phyloP scores from a whole-genome alignment of 140 eudicot species.

The Anethum foeniculum region DNA sequence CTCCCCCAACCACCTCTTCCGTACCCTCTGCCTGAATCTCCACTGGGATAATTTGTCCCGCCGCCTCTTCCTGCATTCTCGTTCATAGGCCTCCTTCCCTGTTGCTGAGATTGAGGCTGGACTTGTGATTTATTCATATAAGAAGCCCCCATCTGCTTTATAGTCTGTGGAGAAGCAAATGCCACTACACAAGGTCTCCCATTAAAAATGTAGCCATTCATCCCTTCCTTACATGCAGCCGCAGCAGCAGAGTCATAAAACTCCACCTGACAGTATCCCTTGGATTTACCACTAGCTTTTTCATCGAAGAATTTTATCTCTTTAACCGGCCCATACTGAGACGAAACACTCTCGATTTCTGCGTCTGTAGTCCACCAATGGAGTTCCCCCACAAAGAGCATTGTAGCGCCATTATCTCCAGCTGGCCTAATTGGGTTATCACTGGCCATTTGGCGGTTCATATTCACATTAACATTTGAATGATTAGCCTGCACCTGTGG shows the following conservation, averaged over 20 bases:
- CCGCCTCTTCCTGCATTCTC: slow-evolving; percentile 75
- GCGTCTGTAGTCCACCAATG: slow-evolving; percentile 99
- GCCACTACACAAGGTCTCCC: slow-evolving; percentile 96
- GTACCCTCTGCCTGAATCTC: slow-evolving; percentile 64
- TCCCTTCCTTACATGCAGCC: slow-evolving; percentile 83
- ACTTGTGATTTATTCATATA: slow-evolving; percentile 55
- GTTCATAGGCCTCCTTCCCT: slow-evolving; percentile 61
- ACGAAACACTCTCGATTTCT: slow-evolving; percentile 70
- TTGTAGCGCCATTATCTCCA: slow-evolving; percentile 60
- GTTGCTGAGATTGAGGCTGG: slow-evolving; percentile 63
- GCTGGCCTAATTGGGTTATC: slow-evolving; percentile 47
- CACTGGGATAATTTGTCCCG: slow-evolving; percentile 46
- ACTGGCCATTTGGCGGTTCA: slow-evolving; percentile 22
- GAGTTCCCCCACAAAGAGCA: slow-evolving; percentile 82
- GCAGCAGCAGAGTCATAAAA: slow-evolving; percentile 65
- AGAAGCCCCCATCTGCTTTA: slow-evolving; percentile 71
- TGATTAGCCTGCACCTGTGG: slow-evolving; percentile 39
- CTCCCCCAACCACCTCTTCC: slow-evolving; percentile 81
- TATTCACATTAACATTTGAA: slow-evolving; percentile 32
- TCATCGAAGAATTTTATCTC: slow-evolving; percentile 92
- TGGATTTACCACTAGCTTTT: slow-evolving; percentile 94
- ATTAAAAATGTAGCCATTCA: slow-evolving; percentile 73
- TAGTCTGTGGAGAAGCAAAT: slow-evolving; percentile 79
- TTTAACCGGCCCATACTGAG: slow-evolving; percentile 78
- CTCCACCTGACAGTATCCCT: slow-evolving; percentile 95